Conservation (phyloP, 176 grass and related monocot species). For the Aegilops tauschii region DNA sequence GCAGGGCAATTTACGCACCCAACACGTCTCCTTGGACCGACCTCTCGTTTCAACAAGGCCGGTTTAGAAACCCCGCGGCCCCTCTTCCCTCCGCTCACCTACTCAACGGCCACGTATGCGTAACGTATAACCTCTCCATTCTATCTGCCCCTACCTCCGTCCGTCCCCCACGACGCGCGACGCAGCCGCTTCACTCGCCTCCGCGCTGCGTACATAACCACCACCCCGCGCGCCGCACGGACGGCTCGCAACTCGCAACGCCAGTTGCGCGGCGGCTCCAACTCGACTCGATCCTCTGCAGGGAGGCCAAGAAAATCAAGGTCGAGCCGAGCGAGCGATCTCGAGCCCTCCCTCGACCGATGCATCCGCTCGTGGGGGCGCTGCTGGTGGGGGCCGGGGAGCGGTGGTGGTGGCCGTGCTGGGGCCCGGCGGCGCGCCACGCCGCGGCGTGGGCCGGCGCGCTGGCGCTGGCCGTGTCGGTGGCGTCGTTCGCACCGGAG, state of each 20-base stretch:
- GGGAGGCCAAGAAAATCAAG: background rate
- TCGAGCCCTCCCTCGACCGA: background rate
- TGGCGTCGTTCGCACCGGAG: conserved; percentile 66
- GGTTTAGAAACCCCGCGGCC: no score
- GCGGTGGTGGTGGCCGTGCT: conserved; percentile 5
- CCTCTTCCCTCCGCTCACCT: no score
- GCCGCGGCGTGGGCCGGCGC: conserved; percentile 56
- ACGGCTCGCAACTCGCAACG: background rate
- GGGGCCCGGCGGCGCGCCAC: conserved; percentile 38
- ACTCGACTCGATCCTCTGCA: background rate
- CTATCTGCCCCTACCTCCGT: background rate
- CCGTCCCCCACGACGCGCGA: background rate
- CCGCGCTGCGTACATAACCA: background rate
- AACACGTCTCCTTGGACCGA: no score
- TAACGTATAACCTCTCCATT: background rate
- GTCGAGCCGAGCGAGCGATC: background rate
- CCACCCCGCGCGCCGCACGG: background rate
- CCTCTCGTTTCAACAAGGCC: no score
- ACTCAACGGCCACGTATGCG: no score
- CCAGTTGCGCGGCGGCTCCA: background rate
- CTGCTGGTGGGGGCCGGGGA: conserved; percentile 3
- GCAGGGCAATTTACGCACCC: no score
- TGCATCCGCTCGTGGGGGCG: conserved; percentile 40
- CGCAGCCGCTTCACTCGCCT: background rate
- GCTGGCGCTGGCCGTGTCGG: conserved; percentile 51